Percentiles rank a stretch among this genome's conserved stretches.
Conservation (phyloP, 169 alveolate genomes). For the Eimeria necatrix region DNA sequence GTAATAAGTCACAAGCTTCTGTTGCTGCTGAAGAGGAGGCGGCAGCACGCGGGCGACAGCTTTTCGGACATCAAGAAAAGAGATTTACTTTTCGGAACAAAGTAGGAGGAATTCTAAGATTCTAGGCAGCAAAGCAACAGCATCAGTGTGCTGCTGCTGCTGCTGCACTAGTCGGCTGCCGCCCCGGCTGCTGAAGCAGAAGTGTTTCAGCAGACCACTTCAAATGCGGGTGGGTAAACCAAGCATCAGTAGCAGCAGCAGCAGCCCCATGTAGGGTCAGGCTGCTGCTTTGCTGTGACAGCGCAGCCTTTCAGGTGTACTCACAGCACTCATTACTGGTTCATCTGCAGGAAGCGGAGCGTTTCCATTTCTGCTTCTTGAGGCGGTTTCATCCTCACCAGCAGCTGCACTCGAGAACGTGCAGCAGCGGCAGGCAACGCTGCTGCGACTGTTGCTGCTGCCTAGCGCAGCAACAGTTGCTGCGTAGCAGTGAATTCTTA, state of each 20-base stretch:
- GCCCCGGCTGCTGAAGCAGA: neutral
- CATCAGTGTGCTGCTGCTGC: neutral
- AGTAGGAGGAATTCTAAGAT: neutral
- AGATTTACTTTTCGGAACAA: constrained; percentile 22
- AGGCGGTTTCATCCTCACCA: neutral
- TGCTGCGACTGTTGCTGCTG: constrained; percentile 50
- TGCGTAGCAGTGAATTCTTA: too few relatives aligned
- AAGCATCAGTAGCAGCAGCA: neutral
- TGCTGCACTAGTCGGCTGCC: neutral
- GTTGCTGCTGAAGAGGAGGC: constrained; percentile 40
- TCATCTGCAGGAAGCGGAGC: neutral
- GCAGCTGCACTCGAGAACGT: neutral
- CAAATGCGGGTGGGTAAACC: neutral
- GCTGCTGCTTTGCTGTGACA: neutral
- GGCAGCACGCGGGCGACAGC: constrained; percentile 56
- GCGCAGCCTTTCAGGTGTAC: constrained; percentile 11
- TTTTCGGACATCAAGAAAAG: constrained; percentile 28
- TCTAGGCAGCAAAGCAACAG: neutral
- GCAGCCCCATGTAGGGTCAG: neutral
- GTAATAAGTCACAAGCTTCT: constrained; percentile 31
- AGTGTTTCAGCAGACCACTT: neutral
- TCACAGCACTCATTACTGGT: neutral
- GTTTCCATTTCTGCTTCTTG: neutral
- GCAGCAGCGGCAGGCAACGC: neutral
- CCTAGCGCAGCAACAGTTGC: neutral